Base-by-base conservation (phyloP, 1,284 basidiomycete genomes). In the Trichosporon ovoides region DNA sequence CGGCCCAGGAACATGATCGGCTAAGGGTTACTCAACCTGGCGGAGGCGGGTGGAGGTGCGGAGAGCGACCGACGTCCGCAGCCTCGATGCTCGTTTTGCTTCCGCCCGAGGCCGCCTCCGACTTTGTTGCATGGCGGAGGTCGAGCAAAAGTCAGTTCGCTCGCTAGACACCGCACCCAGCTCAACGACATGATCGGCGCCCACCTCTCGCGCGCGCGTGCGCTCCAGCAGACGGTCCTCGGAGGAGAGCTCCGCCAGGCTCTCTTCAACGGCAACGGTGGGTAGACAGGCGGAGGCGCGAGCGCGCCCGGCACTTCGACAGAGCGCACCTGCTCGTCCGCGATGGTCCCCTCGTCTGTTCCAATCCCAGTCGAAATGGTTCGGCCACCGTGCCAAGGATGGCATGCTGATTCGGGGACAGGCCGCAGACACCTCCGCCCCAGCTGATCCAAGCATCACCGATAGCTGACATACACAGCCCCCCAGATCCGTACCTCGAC, bases 401-500 rank as follows among this genome's bases (percentile, higher is more conserved):
- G 35, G 6, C 11, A 14, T 28, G 10, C 13, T 12, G 11, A 10
- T n/a, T 48, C 14, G 24, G 10, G 7, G 38, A 6, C 13, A 5
- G 9, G 5, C 28, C 28, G 28, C 4, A 31, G 28, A n/a, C 28
- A 31, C 28, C 28, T 31, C 28, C 9, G 28, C 28, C 28, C 28
- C 28, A 4, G 28, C 28, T 9, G 9, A 31, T 4, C 28, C 4
- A 31, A 31, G 28, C 28, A 5, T 4, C 9, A 31, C 9, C 11
- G 10, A 22, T 28, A 34, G 50, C 55, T 57, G 33, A 65, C 54
- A 4, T 22, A 1, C 63, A 68, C 63, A 68, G 66, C 57, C 43
- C 55, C 64, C 5, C 84, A 92, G 58, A 81, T 94, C 56, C 86
- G 93, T 75, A 94, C 88, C 20, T 91, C 93, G 46, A 96, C 94